phyloP scores from a whole-genome alignment of 2,329 filamentous ascomycete genomes.

The Mollisiaceae sp. region DNA sequence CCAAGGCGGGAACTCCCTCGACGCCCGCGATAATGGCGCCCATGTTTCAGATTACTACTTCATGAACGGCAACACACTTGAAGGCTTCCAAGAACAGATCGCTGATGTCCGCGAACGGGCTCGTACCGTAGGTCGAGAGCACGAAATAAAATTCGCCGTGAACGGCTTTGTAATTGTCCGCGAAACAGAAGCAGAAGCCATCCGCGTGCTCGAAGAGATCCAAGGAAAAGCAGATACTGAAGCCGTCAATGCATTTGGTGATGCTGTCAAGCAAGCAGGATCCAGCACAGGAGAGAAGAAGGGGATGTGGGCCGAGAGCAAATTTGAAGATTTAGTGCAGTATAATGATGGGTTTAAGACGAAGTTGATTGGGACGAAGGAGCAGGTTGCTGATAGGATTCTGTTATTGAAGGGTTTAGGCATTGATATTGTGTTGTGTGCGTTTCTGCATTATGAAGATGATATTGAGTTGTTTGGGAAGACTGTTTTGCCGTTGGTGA shows the following conservation, averaged over 20 bases:
- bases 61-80: conserved; percentile 61
- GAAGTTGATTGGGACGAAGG: conserved; percentile 57
- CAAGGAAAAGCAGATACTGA: conserved; percentile 58
- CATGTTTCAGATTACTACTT: conserved; percentile 57
- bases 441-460: conserved; percentile 58
- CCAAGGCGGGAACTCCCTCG: conserved; percentile 57
- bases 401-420: conserved; percentile 53
- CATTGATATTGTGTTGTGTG: conserved; percentile 51
- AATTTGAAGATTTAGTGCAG: conserved; percentile 58
- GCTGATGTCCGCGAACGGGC: conserved; percentile 54
- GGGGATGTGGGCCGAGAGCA: conserved; percentile 59
- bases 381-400: conserved; percentile 56
- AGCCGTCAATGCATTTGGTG: conserved; percentile 54
- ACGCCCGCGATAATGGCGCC: conserved; percentile 55
- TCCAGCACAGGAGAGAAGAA: conserved; percentile 52
- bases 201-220: conserved; percentile 55
- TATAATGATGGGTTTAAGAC: conserved; percentile 63
- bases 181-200: conserved; percentile 55
- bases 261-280: conserved; percentile 56
- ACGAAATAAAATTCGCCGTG: conserved; percentile 54
- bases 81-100: conserved; percentile 57
- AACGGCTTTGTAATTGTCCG: conserved; percentile 57
- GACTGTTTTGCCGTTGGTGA: conserved; percentile 53
- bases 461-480: conserved; percentile 56
- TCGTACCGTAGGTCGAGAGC: conserved; percentile 49